phyloP scores from a whole-genome alignment of 169 alveolate species.

The Eimeria necatrix region DNA sequence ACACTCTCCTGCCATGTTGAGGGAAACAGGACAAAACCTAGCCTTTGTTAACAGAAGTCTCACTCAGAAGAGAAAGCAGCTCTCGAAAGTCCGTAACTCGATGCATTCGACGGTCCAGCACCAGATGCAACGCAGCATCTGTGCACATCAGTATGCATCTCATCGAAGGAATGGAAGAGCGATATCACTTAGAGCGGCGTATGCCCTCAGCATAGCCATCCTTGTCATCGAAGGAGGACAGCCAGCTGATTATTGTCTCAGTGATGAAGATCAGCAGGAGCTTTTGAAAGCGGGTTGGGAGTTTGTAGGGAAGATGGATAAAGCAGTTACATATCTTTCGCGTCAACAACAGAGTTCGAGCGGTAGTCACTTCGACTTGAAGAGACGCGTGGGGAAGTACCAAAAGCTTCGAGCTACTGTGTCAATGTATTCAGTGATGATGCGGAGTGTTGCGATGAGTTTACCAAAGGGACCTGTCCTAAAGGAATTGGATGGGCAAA shows the following conservation, averaged over 20 bases:
- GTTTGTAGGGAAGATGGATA: not conserved
- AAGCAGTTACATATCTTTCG: not conserved
- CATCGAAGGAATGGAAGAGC: not conserved
- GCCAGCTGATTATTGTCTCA: not conserved
- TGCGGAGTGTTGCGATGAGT: no score
- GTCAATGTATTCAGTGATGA: no score
- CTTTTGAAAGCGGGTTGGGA: not conserved
- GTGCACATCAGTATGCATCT: not conserved
- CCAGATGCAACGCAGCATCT: not conserved
- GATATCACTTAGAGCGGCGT: not conserved
- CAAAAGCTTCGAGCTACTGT: no score
- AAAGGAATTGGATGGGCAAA: no score
- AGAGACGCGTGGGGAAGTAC: no score
- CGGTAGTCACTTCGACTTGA: no score
- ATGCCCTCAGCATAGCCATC: conserved; percentile 5
- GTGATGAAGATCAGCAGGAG: not conserved
- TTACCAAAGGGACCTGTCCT: no score
- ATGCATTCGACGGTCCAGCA: not conserved
- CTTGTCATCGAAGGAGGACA: not conserved
- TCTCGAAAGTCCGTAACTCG: not conserved
- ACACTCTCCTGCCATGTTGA: not conserved
- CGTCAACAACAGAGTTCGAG: no score
- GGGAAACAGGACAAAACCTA: not conserved
- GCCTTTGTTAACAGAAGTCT: not conserved
- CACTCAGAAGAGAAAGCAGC: not conserved